Percentiles rank a stretch among this genome's conserved stretches.
phyloP scores from a whole-genome alignment of 2,329 filamentous ascomycete genomes.

The Ophidiomyces ophidiicola region DNA sequence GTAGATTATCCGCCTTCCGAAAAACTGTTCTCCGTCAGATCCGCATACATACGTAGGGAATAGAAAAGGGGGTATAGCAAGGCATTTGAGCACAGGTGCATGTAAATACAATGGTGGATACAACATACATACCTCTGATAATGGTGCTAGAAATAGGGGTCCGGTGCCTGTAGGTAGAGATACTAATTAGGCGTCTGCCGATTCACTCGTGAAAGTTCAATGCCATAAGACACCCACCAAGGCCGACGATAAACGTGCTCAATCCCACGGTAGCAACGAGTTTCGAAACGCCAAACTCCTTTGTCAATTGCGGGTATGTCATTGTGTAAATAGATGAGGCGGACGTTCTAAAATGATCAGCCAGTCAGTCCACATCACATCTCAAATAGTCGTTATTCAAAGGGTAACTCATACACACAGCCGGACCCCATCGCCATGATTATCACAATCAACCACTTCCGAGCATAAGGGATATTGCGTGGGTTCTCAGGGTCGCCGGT shows the following conservation, averaged over 20 bases:
- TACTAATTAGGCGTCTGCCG: too few species aligned
- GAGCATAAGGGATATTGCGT: conserved; percentile 50
- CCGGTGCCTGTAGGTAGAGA: conserved; percentile 37
- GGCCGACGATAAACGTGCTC: conserved; percentile 69
- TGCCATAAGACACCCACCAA: too few species aligned
- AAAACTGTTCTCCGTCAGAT: conserved; percentile 44
- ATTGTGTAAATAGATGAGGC: conserved; percentile 80
- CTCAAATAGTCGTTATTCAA: conserved; percentile 5
- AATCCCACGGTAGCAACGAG: conserved; percentile 68
- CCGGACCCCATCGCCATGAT: conserved; percentile 64
- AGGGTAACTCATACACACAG: conserved; percentile 58
- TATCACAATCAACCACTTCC: conserved; percentile 67
- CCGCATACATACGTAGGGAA: not conserved
- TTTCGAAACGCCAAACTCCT: conserved; percentile 59
- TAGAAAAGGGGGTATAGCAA: too few species aligned
- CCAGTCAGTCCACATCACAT: not conserved
- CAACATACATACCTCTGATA: conserved; percentile 41
- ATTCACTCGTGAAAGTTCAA: too few species aligned
- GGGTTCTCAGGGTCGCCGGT: conserved; percentile 64
- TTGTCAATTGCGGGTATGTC: conserved; percentile 64
- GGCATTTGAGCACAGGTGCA: not conserved
- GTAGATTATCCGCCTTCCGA: conserved; percentile 71
- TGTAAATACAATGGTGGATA: not conserved
- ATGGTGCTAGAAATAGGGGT: conserved; percentile 50
- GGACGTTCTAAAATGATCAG: conserved; percentile 51